Evolutionary conservation across 345 rosid species (phyloP).

Genomic region (Eutrema heterophyllum): DNA sequence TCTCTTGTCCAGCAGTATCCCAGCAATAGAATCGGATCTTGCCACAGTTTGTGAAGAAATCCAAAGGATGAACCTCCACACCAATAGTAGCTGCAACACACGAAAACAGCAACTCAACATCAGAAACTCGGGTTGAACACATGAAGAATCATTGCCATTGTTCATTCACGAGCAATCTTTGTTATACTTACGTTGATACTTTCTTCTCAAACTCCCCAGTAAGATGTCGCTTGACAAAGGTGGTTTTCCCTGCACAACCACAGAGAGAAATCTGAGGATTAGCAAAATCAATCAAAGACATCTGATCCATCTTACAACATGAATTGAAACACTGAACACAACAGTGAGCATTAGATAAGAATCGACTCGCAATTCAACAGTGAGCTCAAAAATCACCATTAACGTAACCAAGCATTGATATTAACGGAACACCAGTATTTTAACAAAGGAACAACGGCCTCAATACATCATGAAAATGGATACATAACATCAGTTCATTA

Average conservation of each 20-base stretch:
- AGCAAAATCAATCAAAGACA: neutral
- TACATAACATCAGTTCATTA: too few relatives aligned
- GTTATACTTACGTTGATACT: constrained; percentile 67
- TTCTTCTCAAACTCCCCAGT: constrained; percentile 97
- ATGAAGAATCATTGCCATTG: neutral
- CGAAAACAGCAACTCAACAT: neutral
- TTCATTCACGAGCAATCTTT: neutral
- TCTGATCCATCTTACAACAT: neutral
- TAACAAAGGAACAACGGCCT: too few relatives aligned
- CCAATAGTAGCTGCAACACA: constrained; percentile 71
- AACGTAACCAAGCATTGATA: neutral
- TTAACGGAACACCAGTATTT: neutral
- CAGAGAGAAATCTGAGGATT: too few relatives aligned
- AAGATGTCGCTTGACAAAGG: constrained; percentile 86
- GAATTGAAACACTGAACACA: neutral
- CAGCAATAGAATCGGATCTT: constrained; percentile 90
- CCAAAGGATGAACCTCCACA: constrained; percentile 94
- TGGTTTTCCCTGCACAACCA: constrained; percentile 93
- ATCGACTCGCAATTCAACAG: neutral
- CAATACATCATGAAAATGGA: too few relatives aligned
- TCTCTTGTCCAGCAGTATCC: constrained; percentile 99
- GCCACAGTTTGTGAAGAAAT: constrained; percentile 90
- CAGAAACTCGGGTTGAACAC: neutral
- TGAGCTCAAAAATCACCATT: neutral
- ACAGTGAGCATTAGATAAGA: neutral